Evolutionary conservation across 1,284 basidiomycete species (phyloP), one percentile per base, ranked within the genome.

Genomic region (Trichosporon sp.): DNA sequence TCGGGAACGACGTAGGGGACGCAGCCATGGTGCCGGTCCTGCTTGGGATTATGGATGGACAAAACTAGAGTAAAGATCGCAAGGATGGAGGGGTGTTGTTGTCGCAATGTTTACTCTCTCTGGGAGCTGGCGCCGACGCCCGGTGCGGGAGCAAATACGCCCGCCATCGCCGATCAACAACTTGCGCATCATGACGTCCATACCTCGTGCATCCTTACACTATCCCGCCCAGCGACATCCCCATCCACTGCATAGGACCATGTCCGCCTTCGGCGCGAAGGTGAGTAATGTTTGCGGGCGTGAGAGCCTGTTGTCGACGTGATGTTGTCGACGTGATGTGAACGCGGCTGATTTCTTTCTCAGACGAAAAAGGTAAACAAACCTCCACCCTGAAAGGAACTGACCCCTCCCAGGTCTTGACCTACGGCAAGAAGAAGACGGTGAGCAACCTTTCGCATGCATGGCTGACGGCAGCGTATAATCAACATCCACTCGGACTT

Each of bases 391-490:
- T n/a, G 32, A 54, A 21, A 21, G n/a, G 29, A n/a, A 59, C 59
- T 63, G 31, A 65, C 58, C 23, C n/a, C n/a, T n/a, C n/a, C 31
- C 64, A 79, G 73, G 76, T 81, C 66, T 77, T 70, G 8, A 76
- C 76, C 5, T 81, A 81, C 59, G 79, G 78, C 23, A 69, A 68
- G 32, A 75, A 73, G 59, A 73, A 74, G 63, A 74, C 71, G 5
- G 78, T 79, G 56, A 69, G 27, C 25, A 11, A 31, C 16, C 23
- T 25, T 27, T 23, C 23, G 23, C 25, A 40, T 57, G 33, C 13
- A 21, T n/a, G 57, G 16, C 44, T 60, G n/a, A 40, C 49, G 16
- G 29, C 56, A 76, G 73, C 69, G 73, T 63, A 72, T 78, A 68
- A 76, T 77, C 59, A 66, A 74, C 2, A 62, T 78, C 13, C 75